Evolutionary conservation across 1,284 basidiomycete genomes (phyloP).

Genomic region (Flammula alnicola): DNA sequence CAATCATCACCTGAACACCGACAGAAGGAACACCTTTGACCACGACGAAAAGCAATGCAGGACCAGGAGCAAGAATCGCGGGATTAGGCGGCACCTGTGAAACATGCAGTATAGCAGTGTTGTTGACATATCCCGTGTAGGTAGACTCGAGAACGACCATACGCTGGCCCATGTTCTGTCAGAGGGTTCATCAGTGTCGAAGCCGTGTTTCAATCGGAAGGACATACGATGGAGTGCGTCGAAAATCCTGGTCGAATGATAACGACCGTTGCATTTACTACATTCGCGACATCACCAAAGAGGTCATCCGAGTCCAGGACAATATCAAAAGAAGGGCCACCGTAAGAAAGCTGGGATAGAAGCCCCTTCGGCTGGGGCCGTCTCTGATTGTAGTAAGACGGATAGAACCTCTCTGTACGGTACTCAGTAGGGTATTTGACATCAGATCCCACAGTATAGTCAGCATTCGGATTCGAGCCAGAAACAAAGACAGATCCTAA

Average conservation of each 20-base stretch:
- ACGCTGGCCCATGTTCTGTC: constrained; percentile 81
- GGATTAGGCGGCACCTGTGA: constrained; percentile 81
- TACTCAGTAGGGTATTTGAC: constrained; percentile 79
- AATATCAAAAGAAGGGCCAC: constrained; percentile 78
- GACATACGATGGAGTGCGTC: constrained; percentile 78
- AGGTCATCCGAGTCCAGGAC: constrained; percentile 61
- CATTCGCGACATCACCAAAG: constrained; percentile 47
- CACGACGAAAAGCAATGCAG: constrained; percentile 78
- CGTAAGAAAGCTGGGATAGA: constrained; percentile 69
- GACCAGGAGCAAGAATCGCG: constrained; percentile 77
- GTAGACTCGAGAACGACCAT: constrained; percentile 66
- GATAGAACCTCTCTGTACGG: constrained; percentile 79
- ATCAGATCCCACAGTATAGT: constrained; percentile 56
- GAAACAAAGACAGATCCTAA: constrained; percentile 69
- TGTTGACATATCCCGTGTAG: constrained; percentile 71
- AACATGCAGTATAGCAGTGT: constrained; percentile 72
- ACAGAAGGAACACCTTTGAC: constrained; percentile 79
- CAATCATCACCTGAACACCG: constrained; percentile 74
- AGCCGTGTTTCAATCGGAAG: neutral
- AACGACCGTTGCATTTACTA: constrained; percentile 65
- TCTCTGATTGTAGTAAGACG: constrained; percentile 71
- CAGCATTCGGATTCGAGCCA: constrained; percentile 88
- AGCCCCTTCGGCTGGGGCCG: constrained; percentile 75
- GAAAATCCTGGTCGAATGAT: constrained; percentile 85
- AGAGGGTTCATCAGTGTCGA: neutral